Percentiles rank a stretch among this genome's conserved stretches.
Conservation (phyloP, 345 rosid genomes). For the Hibiscus trionum region DNA sequence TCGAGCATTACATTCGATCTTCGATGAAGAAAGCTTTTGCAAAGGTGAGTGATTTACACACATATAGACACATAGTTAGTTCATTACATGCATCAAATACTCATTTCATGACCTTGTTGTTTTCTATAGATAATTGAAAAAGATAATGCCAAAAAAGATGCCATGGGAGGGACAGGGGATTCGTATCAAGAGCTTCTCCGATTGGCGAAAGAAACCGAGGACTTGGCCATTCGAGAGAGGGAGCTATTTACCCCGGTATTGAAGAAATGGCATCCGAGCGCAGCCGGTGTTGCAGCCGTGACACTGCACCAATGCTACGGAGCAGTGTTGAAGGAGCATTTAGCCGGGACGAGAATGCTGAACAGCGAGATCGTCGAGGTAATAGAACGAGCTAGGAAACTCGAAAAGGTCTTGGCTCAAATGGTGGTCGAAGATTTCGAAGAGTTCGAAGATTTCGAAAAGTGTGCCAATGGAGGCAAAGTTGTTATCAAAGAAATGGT, state of each 20-base stretch:
- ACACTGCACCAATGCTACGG: slow-evolving; percentile 76
- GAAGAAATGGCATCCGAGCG: slow-evolving; percentile 57
- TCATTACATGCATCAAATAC: neutral
- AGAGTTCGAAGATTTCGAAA: slow-evolving; percentile 69
- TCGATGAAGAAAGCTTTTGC: slow-evolving; percentile 65
- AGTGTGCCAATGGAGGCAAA: slow-evolving; percentile 77
- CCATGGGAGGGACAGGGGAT: slow-evolving; percentile 37
- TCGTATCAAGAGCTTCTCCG: slow-evolving; percentile 47
- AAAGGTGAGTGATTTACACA: slow-evolving; percentile 31
- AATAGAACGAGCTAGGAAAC: slow-evolving; percentile 66
- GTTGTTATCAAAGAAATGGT: slow-evolving; percentile 69
- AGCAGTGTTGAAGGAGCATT: slow-evolving; percentile 57
- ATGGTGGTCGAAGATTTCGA: slow-evolving; percentile 81
- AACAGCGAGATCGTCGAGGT: slow-evolving; percentile 52
- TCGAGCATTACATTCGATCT: slow-evolving; percentile 63
- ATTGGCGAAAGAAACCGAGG: slow-evolving; percentile 71
- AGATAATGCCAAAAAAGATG: slow-evolving; percentile 27
- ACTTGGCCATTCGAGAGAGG: slow-evolving; percentile 64
- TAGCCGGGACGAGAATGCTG: slow-evolving; percentile 39
- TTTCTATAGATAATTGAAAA: slow-evolving; percentile 42
- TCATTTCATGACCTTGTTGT: neutral
- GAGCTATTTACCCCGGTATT: slow-evolving; percentile 65
- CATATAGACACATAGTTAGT: neutral
- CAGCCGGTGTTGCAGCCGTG: slow-evolving; percentile 61
- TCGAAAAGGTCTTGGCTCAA: slow-evolving; percentile 70